A percentile compares a stretch with the other conserved stretches of the same genome.
phyloP scores from a whole-genome alignment of 208 protist species.

The Trypanosoma scelopori region DNA sequence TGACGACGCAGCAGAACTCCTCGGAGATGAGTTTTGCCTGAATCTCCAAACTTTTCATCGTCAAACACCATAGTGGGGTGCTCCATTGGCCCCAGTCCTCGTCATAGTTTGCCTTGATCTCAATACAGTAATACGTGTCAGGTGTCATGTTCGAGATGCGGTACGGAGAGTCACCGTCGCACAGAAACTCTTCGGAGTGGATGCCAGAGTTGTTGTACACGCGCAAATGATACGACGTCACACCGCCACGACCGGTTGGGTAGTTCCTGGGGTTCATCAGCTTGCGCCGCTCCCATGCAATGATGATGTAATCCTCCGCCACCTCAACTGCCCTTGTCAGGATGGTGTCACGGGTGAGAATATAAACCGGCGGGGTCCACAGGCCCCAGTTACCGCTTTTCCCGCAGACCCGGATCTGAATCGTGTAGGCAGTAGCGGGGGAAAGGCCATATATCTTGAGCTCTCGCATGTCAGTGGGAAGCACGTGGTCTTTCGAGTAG shows the following conservation, averaged over 20 bases:
- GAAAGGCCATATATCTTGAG: slow-evolving; percentile 86
- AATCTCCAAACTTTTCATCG: slow-evolving; percentile 87
- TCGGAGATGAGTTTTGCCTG: slow-evolving; percentile 88
- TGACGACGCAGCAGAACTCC: slow-evolving; percentile 80
- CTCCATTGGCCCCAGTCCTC: slow-evolving; percentile 93
- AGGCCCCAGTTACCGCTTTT: slow-evolving; percentile 85
- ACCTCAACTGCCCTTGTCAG: slow-evolving; percentile 83
- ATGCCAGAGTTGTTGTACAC: slow-evolving; percentile 78
- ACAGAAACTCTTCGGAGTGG: slow-evolving; percentile 82
- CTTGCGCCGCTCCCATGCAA: slow-evolving; percentile 86
- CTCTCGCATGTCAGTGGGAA: slow-evolving; percentile 76
- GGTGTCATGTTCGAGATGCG: slow-evolving; percentile 71
- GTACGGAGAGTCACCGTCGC: slow-evolving; percentile 88
- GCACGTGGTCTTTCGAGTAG: slow-evolving; percentile 82
- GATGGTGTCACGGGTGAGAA: slow-evolving; percentile 88
- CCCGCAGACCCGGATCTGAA: slow-evolving; percentile 85
- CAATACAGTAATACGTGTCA: slow-evolving; percentile 92
- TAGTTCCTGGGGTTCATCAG: slow-evolving; percentile 80
- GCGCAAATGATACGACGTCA: slow-evolving; percentile 89
- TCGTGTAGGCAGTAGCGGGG: slow-evolving; percentile 84
- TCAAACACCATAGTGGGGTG: slow-evolving; percentile 87
- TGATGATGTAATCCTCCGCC: slow-evolving; percentile 84
- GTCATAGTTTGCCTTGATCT: slow-evolving; percentile 92
- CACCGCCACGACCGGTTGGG: slow-evolving; percentile 77
- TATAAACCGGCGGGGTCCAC: slow-evolving; percentile 79